A percentile compares a stretch with the other conserved stretches of the same genome.
phyloP scores from a whole-genome alignment of 176 grass and related monocot species.

The Panicum miliaceum region DNA sequence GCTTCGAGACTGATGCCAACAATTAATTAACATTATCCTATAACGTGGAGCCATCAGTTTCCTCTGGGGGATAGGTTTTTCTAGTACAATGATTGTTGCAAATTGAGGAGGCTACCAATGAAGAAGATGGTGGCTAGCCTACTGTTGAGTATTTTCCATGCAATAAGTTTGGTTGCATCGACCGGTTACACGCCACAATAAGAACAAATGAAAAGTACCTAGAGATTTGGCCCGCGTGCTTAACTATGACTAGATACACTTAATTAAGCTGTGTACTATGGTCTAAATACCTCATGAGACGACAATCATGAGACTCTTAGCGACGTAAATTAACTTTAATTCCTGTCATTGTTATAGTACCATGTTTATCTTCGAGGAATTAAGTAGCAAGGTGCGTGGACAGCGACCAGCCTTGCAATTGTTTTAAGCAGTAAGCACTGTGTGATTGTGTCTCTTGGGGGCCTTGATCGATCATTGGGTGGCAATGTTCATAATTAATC shows the following conservation, averaged over 20 bases:
- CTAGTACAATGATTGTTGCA: constrained; percentile 1
- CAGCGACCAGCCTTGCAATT: background rate
- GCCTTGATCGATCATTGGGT: too few species aligned
- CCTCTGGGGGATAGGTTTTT: background rate
- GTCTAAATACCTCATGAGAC: background rate
- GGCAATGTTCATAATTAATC: background rate
- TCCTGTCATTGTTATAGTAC: background rate
- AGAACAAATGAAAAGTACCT: background rate
- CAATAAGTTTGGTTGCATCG: background rate
- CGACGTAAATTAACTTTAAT: background rate
- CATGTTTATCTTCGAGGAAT: background rate
- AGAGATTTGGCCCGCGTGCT: background rate
- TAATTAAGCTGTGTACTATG: background rate
- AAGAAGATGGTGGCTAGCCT: background rate
- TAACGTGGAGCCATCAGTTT: background rate
- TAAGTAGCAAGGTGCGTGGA: background rate
- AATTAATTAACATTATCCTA: background rate
- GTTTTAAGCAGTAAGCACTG: background rate
- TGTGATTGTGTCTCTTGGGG: background rate
- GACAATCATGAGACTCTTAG: background rate
- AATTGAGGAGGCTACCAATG: background rate
- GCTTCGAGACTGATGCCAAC: constrained; percentile 4
- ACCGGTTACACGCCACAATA: background rate
- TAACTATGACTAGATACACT: background rate
- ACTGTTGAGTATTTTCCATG: background rate